Percentiles rank a stretch among this genome's conserved stretches.
phyloP scores from a whole-genome alignment of 1,284 basidiomycete genomes.

The Papiliotrema flavescens region DNA sequence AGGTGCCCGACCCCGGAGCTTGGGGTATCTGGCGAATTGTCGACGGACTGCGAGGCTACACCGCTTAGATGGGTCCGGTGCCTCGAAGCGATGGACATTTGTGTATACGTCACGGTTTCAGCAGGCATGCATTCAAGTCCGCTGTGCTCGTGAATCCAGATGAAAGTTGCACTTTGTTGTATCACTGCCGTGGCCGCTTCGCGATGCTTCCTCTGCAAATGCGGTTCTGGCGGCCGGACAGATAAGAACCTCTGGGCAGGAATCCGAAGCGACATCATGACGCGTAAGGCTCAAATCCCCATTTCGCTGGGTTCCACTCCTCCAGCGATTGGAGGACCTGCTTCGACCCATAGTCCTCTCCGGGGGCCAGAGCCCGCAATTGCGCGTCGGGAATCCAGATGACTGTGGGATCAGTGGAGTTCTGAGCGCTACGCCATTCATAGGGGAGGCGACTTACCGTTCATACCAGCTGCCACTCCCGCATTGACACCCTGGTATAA shows the following conservation, averaged over 20 bases:
- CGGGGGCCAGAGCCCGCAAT: constrained; percentile 40
- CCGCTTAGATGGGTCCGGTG: constrained; percentile 7
- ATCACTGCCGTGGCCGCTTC: too few species aligned
- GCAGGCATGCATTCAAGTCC: background rate
- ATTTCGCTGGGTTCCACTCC: constrained; percentile 39
- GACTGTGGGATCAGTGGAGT: constrained; percentile 21
- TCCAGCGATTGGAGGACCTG: constrained; percentile 37
- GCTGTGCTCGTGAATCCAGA: too few species aligned
- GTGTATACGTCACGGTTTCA: background rate
- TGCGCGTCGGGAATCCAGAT: constrained; percentile 48
- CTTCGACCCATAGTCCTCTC: constrained; percentile 38
- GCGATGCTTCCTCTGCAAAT: too few species aligned
- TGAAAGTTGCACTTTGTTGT: too few species aligned
- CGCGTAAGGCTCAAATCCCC: constrained; percentile 30
- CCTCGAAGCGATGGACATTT: too few species aligned
- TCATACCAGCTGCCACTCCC: constrained; percentile 49
- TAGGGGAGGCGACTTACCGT: constrained; percentile 35
- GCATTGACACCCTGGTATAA: constrained; percentile 36
- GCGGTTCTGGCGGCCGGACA: too few species aligned
- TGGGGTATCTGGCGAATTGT: constrained; percentile 63
- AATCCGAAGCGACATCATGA: too few species aligned
- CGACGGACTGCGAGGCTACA: constrained; percentile 34
- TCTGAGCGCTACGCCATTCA: background rate
- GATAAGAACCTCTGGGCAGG: too few species aligned
- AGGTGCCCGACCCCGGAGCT: constrained; percentile 81